Conservation (phyloP, 2,329 filamentous ascomycete species). For the Tolypocladium tropicale region DNA sequence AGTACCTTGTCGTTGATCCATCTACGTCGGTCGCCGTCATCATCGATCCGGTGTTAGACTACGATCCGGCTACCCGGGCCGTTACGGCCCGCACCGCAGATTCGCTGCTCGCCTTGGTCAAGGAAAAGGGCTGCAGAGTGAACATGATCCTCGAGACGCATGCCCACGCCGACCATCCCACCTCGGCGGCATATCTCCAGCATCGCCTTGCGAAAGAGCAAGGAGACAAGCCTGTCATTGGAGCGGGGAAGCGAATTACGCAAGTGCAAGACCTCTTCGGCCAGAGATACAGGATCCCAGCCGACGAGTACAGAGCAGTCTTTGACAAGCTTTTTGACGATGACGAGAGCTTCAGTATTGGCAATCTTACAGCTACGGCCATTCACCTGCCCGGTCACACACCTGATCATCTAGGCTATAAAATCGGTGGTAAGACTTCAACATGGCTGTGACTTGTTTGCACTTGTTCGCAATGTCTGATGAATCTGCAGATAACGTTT, state of each 20-base stretch:
- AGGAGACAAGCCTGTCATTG: slow-evolving; percentile 28
- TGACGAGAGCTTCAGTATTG: slow-evolving; percentile 41
- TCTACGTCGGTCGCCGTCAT: slow-evolving; percentile 37
- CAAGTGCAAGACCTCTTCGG: slow-evolving; percentile 41
- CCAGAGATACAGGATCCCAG: slow-evolving; percentile 33
- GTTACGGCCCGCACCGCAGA: slow-evolving; percentile 45
- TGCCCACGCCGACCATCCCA: slow-evolving; percentile 50
- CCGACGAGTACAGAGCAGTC: slow-evolving; percentile 29
- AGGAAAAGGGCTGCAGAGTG: slow-evolving; percentile 34
- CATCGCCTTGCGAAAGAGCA: slow-evolving; percentile 24
- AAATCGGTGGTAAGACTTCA: slow-evolving; percentile 31
- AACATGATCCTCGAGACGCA: slow-evolving; percentile 51
- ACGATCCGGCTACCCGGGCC: slow-evolving; percentile 26
- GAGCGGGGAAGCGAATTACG: slow-evolving; percentile 44
- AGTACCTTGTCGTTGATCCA: slow-evolving; percentile 49
- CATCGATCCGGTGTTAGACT: slow-evolving; percentile 54
- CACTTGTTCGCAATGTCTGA: not conserved
- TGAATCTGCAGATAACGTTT: slow-evolving; percentile 27
- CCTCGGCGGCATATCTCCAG: slow-evolving; percentile 48
- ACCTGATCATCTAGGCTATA: slow-evolving; percentile 50
- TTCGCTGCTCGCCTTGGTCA: slow-evolving; percentile 31
- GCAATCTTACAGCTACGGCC: slow-evolving; percentile 30
- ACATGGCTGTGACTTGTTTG: not conserved
- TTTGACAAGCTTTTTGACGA: slow-evolving; percentile 46
- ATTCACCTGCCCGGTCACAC: slow-evolving; percentile 51